Base-by-base conservation (phyloP, 1,139 yeast species). In the Geotrichum macrosporum region DNA sequence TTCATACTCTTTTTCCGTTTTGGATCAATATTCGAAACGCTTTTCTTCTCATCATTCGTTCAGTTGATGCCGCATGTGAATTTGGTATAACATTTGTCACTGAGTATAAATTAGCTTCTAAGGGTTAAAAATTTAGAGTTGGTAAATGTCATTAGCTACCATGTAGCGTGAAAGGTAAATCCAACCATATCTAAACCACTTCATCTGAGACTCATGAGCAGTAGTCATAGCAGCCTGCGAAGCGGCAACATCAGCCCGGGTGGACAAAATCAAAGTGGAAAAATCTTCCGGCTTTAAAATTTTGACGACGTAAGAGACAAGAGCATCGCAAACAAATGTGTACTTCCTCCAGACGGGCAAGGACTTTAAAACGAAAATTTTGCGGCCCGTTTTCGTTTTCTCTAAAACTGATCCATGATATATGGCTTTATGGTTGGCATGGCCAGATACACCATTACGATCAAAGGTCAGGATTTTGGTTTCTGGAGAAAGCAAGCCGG, bases 131-230 rank as follows among this genome's bases (percentile, higher is more conserved):
- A 18, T 22, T 41, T 41, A 46, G 8, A 41, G 20, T 6, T 32
- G 53, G 34, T 64, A 67, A 51, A 88, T 72, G 59, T 85, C 89
- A 65, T 89, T 92, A 32, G 72, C 70, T 51, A 71, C 69, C 75
- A 84, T 75, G 66, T 84, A 84, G 53, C 94, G 73, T 53, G 95
- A 84, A 35, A 81, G 67, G 5, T 77, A 53, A 59, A 92, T 72
- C 96, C 97, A 92, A 1, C 88, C 83, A 70, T 84, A 86, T 55
- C 99, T 74, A 65, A 84, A 92, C 97, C 97, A 92, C 12, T 82
- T 89, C 87, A 92, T 84, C 64, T 92, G 99, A 3, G 95, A 81
- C 54, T 72, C 73, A 66, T 92, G 97, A 3, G 86, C 95, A 56
- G 74, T 74, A 3, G 81, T 70, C 96, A 92, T 88, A 4, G 96